A percentile compares a stretch with the other conserved stretches of the same genome.
These are phyloP conservation scores for Syncephalis plumigaleata DNA, from an alignment of 371 early-diverging fungal genomes.

Conservation along the genomic window DNA sequence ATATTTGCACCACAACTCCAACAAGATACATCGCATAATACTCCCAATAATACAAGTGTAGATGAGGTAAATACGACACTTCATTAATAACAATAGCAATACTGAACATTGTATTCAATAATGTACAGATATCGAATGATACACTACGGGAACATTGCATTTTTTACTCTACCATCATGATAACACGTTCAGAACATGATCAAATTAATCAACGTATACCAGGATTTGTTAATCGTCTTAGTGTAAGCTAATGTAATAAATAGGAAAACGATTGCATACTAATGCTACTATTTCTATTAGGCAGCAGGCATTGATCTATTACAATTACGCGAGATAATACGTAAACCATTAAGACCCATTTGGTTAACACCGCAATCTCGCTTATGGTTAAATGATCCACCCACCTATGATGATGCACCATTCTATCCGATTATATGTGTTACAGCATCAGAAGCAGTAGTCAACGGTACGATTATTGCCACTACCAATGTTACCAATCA, in stretches of 20 bases:
- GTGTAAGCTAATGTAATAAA: slow-evolving; percentile 11
- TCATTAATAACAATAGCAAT: background rate
- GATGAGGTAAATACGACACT: slow-evolving; percentile 8
- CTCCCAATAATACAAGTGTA: background rate
- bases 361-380: slow-evolving; percentile 58
- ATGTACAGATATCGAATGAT: background rate
- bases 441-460: slow-evolving; percentile 48
- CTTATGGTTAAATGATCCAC: slow-evolving; percentile 17
- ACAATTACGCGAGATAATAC: slow-evolving; percentile 13
- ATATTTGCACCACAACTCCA: slow-evolving; percentile 10
- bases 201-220: slow-evolving; percentile 42
- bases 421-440: slow-evolving; percentile 54
- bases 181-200: slow-evolving; percentile 50
- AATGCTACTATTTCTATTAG: slow-evolving; percentile 3
- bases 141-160: slow-evolving; percentile 2
- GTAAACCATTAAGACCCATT: slow-evolving; percentile 59
- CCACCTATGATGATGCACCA: slow-evolving; percentile 22
- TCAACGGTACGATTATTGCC: slow-evolving; percentile 27
- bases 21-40: background rate
- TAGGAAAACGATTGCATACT: background rate
- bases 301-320: slow-evolving; percentile 29
- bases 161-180: slow-evolving; percentile 46
- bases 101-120: background rate
- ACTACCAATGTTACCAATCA: slow-evolving; percentile 26
- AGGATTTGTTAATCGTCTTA: slow-evolving; percentile 34